These are phyloP conservation scores for Epichloe glyceriae DNA, from an alignment of 2,329 filamentous ascomycete species.

Conservation along the genomic window DNA sequence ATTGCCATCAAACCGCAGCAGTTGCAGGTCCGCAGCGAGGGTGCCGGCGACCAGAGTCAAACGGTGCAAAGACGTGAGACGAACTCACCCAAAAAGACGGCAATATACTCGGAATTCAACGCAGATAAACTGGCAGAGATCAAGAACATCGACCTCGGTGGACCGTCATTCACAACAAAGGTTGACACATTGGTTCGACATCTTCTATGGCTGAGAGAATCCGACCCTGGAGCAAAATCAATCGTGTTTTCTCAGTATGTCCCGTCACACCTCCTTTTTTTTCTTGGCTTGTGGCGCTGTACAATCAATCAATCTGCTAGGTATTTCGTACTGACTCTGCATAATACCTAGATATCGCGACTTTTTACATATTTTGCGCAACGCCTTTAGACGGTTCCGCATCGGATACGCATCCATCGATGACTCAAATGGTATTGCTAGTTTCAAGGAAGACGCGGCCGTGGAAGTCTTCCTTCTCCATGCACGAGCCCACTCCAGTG, in stretches of 20 bases:
- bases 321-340: not conserved
- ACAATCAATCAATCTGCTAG: too few species aligned
- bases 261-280: not conserved
- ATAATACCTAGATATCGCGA: conserved; percentile 44
- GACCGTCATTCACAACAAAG: conserved; percentile 73
- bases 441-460: conserved; percentile 61
- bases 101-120: conserved; percentile 70
- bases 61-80: conserved; percentile 9
- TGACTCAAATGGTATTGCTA: conserved; percentile 52
- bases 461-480: conserved; percentile 81
- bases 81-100: conserved; percentile 19
- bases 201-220: conserved; percentile 69
- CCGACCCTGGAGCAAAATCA: conserved; percentile 77
- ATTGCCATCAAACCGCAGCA: conserved; percentile 73
- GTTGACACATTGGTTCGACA: conserved; percentile 75
- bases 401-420: conserved; percentile 66
- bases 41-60: conserved; percentile 4
- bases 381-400: conserved; percentile 56
- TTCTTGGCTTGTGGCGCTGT: not conserved
- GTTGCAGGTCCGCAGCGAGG: conserved; percentile 45
- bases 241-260: conserved; percentile 78
- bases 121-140: conserved; percentile 63
- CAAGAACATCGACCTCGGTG: conserved; percentile 62
- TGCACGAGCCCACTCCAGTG: conserved; percentile 76
- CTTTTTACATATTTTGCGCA: conserved; percentile 61